phyloP scores from a whole-genome alignment of 106 monocot genomes.

The Xerophyta viscosa region DNA sequence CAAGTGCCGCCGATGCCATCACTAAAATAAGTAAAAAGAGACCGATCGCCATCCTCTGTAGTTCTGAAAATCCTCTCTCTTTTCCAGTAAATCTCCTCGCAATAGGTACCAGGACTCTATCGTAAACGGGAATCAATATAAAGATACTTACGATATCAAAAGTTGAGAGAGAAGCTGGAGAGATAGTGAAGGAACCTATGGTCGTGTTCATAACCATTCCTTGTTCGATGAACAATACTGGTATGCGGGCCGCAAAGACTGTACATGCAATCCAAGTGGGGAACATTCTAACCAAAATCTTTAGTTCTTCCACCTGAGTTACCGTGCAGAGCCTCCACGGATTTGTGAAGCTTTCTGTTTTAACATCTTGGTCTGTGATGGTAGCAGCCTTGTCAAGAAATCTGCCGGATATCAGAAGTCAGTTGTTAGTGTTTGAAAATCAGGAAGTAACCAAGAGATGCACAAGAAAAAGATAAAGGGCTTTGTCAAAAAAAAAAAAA shows the following conservation, averaged over 20 bases:
- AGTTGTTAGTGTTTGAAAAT: background rate
- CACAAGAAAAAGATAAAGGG: too few relatives aligned
- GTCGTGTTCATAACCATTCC: conserved; percentile 20
- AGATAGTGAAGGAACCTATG: conserved; percentile 12
- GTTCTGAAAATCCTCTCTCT: conserved; percentile 14
- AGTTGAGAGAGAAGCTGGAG: conserved; percentile 14
- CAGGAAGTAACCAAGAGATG: too few relatives aligned
- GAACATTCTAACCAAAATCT: conserved; percentile 20
- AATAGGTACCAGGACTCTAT: conserved; percentile 9
- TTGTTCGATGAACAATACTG: conserved; percentile 15
- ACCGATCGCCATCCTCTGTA: conserved; percentile 17
- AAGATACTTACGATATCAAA: conserved; percentile 13
- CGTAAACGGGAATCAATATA: conserved; percentile 15
- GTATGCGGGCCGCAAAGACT: conserved; percentile 11
- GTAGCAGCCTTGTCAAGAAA: conserved; percentile 26
- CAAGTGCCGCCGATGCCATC: conserved; percentile 11
- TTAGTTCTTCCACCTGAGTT: conserved; percentile 20
- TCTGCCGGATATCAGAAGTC: conserved; percentile 2
- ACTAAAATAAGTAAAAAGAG: conserved; percentile 7
- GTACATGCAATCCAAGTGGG: conserved; percentile 12
- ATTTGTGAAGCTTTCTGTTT: conserved; percentile 9
- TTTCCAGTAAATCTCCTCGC: conserved; percentile 18
- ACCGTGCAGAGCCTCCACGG: conserved; percentile 18
- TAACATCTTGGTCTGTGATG: conserved; percentile 6
- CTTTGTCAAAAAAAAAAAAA: too few relatives aligned